Evolutionary conservation across 108 stramenopile genomes (phyloP).

Genomic region (Cyclotella atomus): DNA sequence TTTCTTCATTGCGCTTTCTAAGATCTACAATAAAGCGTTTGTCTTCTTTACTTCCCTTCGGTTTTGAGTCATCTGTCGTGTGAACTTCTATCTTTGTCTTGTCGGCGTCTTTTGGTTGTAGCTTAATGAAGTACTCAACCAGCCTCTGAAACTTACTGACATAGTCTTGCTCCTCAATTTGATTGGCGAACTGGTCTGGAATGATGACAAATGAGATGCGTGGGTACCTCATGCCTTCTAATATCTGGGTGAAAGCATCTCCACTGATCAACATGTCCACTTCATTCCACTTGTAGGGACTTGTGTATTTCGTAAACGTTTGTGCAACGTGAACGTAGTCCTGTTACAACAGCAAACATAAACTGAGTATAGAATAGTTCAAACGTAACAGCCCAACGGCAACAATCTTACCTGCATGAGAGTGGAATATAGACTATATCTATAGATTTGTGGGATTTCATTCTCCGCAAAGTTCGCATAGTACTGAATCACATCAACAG

Average conservation of each 20-base stretch:
- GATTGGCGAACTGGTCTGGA: constrained; percentile 60
- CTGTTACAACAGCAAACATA: constrained; percentile 2
- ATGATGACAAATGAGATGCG: constrained; percentile 81
- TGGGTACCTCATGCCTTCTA: constrained; percentile 74
- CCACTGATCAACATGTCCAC: constrained; percentile 86
- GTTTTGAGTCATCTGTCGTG: constrained; percentile 22
- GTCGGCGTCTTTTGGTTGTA: constrained; percentile 59
- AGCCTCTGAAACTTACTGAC: constrained; percentile 68
- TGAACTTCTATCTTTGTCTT: constrained; percentile 56
- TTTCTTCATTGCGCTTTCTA: constrained; percentile 65
- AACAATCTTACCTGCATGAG: constrained; percentile 53
- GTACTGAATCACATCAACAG: constrained; percentile 81
- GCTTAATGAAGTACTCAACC: constrained; percentile 72
- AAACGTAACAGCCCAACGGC: neutral
- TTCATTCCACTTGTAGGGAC: constrained; percentile 82
- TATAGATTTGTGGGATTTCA: constrained; percentile 65
- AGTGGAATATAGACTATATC: constrained; percentile 57
- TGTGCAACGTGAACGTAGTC: constrained; percentile 66
- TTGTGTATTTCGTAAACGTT: constrained; percentile 83
- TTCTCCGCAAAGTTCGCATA: constrained; percentile 65
- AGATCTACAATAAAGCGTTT: constrained; percentile 67
- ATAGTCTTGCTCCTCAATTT: constrained; percentile 72
- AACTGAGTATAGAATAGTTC: neutral
- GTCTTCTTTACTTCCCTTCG: constrained; percentile 50
- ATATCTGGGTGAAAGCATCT: constrained; percentile 60